Evolutionary conservation across 805 yeast species (phyloP).

Genomic region (Naumovozyma dairenensis): DNA sequence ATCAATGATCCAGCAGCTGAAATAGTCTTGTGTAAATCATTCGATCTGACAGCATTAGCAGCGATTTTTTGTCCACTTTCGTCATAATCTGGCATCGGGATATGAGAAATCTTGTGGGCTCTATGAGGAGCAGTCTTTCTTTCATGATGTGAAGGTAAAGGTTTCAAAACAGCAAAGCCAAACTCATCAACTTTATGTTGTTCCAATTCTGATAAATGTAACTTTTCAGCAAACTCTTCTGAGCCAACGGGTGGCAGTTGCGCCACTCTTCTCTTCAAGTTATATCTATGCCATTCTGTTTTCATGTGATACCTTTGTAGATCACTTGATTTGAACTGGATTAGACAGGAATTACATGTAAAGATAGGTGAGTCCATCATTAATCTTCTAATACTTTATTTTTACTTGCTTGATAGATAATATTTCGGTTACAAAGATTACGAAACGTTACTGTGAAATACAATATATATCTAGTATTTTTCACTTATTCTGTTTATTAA

Average conservation of each 20-base stretch:
- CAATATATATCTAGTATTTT: too few relatives aligned
- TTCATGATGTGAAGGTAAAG: slow-evolving; percentile 8
- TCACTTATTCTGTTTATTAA: too few relatives aligned
- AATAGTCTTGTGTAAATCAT: too few relatives aligned
- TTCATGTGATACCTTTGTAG: slow-evolving; percentile 90
- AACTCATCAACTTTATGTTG: slow-evolving; percentile 30
- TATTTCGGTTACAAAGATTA: too few relatives aligned
- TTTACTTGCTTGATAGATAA: too few relatives aligned
- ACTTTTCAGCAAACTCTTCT: slow-evolving; percentile 34
- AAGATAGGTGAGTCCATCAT: slow-evolving; percentile 28
- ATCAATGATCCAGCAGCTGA: slow-evolving; percentile 49
- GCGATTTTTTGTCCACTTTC: too few relatives aligned
- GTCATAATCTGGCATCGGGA: too few relatives aligned
- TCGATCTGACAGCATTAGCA: too few relatives aligned
- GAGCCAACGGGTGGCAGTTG: slow-evolving; percentile 63
- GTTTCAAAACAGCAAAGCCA: slow-evolving; percentile 30
- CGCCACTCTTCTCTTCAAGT: slow-evolving; percentile 88
- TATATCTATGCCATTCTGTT: slow-evolving; percentile 96
- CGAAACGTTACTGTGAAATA: too few relatives aligned
- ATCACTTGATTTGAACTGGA: slow-evolving; percentile 72
- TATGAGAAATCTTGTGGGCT: too few relatives aligned
- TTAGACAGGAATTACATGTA: slow-evolving; percentile 85
- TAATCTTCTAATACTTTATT: too few relatives aligned
- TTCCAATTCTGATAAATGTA: slow-evolving; percentile 28
- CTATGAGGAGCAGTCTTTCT: too few relatives aligned